Base-by-base conservation (phyloP, 2,329 filamentous ascomycete species). In the Fusarium luffae region DNA sequence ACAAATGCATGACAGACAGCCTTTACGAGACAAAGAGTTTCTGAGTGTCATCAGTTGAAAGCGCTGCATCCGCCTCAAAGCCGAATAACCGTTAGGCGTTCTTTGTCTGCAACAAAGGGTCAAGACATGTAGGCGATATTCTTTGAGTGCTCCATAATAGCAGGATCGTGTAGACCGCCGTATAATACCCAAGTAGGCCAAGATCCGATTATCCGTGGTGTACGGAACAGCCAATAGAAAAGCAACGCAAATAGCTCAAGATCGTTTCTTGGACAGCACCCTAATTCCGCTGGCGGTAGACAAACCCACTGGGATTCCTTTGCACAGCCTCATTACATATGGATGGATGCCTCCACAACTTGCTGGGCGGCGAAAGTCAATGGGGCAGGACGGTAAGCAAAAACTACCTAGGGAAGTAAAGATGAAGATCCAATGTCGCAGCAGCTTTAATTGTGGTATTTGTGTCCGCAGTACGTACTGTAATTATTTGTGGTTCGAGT, bases 261-360 rank as follows among this genome's bases (percentile, higher is more conserved):
- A 12, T 7, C 34, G 34, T 27, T 28, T 34, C 25, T 21, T 13
- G 42, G 34, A 32, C 13, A 19, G 40, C 19, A 19, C 30, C n/a
- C 28, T 23, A 18, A 43, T 43, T 43, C 13, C 21, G 44, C 32
- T 32, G 40, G 51, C 42, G 37, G 19, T 16, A 27, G 52, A 23
- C 23, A 32, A 51, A 32, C 34, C 49, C 42, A 34, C 47, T 25
- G 16, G 25, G 40, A 48, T n/a, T 42, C 21, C 50, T 59, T 58
- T 59, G 68, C 73, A 73, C 72, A 75, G 73, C 73, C 73, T 73
- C 71, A 30, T 50, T 68, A 43, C 42, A 27, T 34, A 32, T 50
- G 40, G 42, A 58, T 30, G n/a, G 25, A 37, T 32, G 4, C 16
- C 52, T 63, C 55, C 23, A 21, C 32, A 51, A n/a, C 43, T 32